Evolutionary conservation across 805 yeast species (phyloP), one percentile per base, ranked within the genome.

Genomic region (Kuraishia borneana): DNA sequence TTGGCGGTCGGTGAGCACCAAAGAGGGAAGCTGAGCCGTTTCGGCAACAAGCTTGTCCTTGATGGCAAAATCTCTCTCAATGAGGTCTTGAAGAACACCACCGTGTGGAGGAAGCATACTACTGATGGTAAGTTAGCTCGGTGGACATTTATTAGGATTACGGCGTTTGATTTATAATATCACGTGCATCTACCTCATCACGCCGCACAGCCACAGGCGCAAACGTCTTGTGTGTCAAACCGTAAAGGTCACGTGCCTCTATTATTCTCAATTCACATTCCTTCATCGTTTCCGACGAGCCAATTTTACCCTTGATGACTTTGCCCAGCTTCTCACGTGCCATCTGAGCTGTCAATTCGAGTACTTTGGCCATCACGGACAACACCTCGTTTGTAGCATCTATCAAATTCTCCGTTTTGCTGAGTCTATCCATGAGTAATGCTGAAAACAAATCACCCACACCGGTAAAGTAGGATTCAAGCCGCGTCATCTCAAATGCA

Each of bases 381-480:
- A 75, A 55, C 3, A 69, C 82, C 44, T 76, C 76, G 43, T 62
- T 67, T 3, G 71, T 74, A 1, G 76, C 59, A 3, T 36, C 35
- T 2, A 48, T 40, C 20, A 61, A 44, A 23, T 39, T 42, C 23
- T 36, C 31, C 3, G 43, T 17, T 27, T 51, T 51, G 43, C 54
- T 60, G 20, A 77, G 58, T 43, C 83, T 68, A 52, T 81, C 94
- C 5, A 83, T 45, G 21, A 87, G 53, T 26, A 88, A 53, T 0
- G 95, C 89, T 0, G 95, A 78, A 46, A 89, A 88, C 28, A 88
- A 56, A 48, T 88, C 97, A 5, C 97, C 97, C 0, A 92, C 95
- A 2, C 97, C 97, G 0, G 96, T 84, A 57, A 88, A 89, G 52
- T 89, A 85, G 4, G 89, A 77, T 36, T 78, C 73, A 28, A 84